Evolutionary conservation across 2,329 filamentous ascomycete species (phyloP), one percentile per base, ranked within the genome.

Genomic region (Cylindrodendrum hubeiense): DNA sequence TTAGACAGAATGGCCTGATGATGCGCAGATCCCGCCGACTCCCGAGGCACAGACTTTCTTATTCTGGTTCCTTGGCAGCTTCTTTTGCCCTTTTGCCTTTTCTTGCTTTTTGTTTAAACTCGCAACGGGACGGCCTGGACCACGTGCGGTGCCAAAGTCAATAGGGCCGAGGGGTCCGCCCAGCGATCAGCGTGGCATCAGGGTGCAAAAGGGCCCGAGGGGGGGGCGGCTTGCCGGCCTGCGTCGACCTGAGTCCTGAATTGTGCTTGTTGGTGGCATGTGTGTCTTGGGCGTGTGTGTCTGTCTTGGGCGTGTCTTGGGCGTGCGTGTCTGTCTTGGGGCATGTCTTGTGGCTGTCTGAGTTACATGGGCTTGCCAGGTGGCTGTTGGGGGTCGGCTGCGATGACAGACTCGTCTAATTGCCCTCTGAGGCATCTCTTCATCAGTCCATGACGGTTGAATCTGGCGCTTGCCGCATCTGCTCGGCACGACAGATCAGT

Each of bases 71-170:
- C 17, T 33, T 33, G 21, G 19, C 33, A 22, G 19, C 7, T 19
- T 26, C 6, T 47, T 24, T 7, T 47, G n/a, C n/a, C n/a, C n/a
- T 33, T 54, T 54, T 41, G 26, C 13, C 39, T 44, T 44, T 52
- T 6, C 15, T 52, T 44, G 24, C 12, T 54, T 49, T 37, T 39
- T 39, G 15, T 41, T 41, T 43, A 53, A 52, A 51, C 50, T 53
- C 57, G 10, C 39, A 46, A 53, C 57, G 49, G 56, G 37, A 52
- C 56, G 47, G 17, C 30, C 41, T 53, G 19, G 60, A 53, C 60
- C 60, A 58, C 60, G 60, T 63, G 60, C 54, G 60, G 60, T 58
- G 54, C 19, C 8, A 58, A 58, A 63, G 59, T 50, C 44, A 62
- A 51, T 55, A 54, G 41, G 59, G 44, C 34, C 24, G 43, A 44